Percentiles rank a stretch among this genome's conserved stretches.
Evolutionary conservation across 768 basidiomycete genomes (phyloP).

Genomic region (Albatrellus ellisii): DNA sequence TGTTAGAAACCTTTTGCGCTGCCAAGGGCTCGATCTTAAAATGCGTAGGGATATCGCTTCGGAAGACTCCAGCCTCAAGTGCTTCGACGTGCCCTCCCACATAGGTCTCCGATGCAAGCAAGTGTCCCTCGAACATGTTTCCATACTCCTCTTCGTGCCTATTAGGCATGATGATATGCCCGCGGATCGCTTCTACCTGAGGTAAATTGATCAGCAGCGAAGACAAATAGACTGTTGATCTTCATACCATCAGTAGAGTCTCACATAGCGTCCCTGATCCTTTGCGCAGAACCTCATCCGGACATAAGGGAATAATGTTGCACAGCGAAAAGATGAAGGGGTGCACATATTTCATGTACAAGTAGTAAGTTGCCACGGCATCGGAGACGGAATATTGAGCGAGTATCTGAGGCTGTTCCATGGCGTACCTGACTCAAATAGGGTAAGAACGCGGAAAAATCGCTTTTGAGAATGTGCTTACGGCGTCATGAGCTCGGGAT

Average conservation of each 20-base stretch:
- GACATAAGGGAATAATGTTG: slow-evolving; percentile 95
- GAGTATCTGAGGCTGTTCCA: slow-evolving; percentile 88
- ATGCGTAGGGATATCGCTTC: slow-evolving; percentile 88
- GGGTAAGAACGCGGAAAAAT: not conserved
- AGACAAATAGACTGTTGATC: not conserved
- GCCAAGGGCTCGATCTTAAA: slow-evolving; percentile 91
- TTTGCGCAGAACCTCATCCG: slow-evolving; percentile 93
- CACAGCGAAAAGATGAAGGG: slow-evolving; percentile 99
- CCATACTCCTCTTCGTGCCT: slow-evolving; percentile 88
- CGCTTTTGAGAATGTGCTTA: slow-evolving; percentile 25
- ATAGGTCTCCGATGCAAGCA: slow-evolving; percentile 96
- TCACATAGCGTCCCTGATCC: slow-evolving; percentile 96
- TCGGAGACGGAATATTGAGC: slow-evolving; percentile 99
- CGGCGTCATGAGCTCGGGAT: slow-evolving; percentile 99
- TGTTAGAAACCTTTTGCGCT: slow-evolving; percentile 52
- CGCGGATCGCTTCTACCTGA: slow-evolving; percentile 92
- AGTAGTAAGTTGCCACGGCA: slow-evolving; percentile 98
- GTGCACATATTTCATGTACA: slow-evolving; percentile 99
- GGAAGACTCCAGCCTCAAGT: slow-evolving; percentile 93
- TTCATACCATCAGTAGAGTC: slow-evolving; percentile 85
- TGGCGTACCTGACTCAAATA: slow-evolving; percentile 62
- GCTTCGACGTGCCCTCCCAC: slow-evolving; percentile 99
- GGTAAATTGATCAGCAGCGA: slow-evolving; percentile 1
- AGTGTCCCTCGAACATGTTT: slow-evolving; percentile 89
- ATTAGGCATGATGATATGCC: slow-evolving; percentile 94